Conservation (phyloP, 1,284 basidiomycete genomes). For the Rhodotorula glutinis region DNA sequence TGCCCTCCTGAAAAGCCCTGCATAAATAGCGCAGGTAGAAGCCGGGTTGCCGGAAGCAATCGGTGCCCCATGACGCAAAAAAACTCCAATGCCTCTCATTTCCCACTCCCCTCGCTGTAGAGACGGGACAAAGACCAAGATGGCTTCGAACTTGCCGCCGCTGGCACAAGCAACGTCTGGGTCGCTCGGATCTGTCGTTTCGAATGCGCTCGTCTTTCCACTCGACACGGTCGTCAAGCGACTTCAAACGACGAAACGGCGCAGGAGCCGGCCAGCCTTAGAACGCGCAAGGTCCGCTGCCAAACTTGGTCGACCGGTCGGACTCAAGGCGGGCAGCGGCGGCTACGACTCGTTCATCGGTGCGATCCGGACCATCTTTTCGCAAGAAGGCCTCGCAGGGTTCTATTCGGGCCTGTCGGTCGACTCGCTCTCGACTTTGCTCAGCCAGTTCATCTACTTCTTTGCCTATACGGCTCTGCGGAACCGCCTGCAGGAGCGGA, state of each 20-base stretch:
- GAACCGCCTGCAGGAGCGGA: constrained; percentile 31
- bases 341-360: constrained; percentile 13
- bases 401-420: constrained; percentile 49
- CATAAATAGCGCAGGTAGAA: too few relatives aligned
- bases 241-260: constrained; percentile 44
- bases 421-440: constrained; percentile 51
- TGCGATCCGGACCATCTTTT: constrained; percentile 38
- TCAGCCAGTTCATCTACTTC: constrained; percentile 51
- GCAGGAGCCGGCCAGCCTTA: constrained; percentile 7
- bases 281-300: background rate
- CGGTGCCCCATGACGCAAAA: too few relatives aligned
- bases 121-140: constrained; percentile 7
- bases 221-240: constrained; percentile 52
- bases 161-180: constrained; percentile 52
- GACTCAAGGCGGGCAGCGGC: background rate
- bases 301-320: background rate
- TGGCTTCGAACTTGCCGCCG: constrained; percentile 48
- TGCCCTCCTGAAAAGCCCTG: too few relatives aligned
- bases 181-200: constrained; percentile 50
- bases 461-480: constrained; percentile 47
- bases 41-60: too few relatives aligned
- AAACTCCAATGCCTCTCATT: too few relatives aligned
- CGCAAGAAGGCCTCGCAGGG: constrained; percentile 37
- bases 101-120: too few relatives aligned
- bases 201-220: constrained; percentile 53